These are phyloP conservation scores for Starmerella lactis-condensi DNA, from an alignment of 805 yeast genomes.

Conservation along the genomic window DNA sequence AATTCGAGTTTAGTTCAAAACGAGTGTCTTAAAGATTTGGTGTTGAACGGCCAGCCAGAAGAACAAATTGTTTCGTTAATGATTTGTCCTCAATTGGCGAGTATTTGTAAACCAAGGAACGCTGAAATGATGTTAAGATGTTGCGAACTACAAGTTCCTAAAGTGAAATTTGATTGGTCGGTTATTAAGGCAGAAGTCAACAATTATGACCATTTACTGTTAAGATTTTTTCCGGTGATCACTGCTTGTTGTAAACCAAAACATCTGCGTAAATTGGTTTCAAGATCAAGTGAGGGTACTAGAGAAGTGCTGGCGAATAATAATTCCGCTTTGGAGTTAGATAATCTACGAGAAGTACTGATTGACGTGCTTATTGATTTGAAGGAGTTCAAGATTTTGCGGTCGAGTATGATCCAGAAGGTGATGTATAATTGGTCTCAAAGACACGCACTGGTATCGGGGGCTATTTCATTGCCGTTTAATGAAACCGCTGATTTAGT, in stretches of 20 bases:
- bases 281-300: neutral
- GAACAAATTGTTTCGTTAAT: neutral
- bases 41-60: neutral
- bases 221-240: conserved; percentile 11
- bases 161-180: conserved; percentile 1
- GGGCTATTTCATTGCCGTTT: conserved; percentile 3
- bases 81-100: neutral
- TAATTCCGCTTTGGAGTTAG: conserved; percentile 1
- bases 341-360: conserved; percentile 2
- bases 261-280: conserved; percentile 1
- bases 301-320: conserved; percentile 2
- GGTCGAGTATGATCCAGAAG: conserved; percentile 5
- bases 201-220: neutral
- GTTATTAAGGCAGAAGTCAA: neutral
- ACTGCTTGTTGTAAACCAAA: neutral
- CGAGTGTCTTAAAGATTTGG: neutral
- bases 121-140: neutral
- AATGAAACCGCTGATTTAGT: conserved; percentile 2
- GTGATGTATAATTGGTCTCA: conserved; percentile 9
- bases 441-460: conserved; percentile 6
- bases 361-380: conserved; percentile 3
- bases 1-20: neutral
- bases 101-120: neutral
- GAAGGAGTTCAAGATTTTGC: conserved; percentile 5
- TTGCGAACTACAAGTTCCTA: conserved; percentile 2